Evolutionary conservation across 78 protist genomes (phyloP), one percentile per base, ranked within the genome.

Genomic region (Protostelium mycophagum): DNA sequence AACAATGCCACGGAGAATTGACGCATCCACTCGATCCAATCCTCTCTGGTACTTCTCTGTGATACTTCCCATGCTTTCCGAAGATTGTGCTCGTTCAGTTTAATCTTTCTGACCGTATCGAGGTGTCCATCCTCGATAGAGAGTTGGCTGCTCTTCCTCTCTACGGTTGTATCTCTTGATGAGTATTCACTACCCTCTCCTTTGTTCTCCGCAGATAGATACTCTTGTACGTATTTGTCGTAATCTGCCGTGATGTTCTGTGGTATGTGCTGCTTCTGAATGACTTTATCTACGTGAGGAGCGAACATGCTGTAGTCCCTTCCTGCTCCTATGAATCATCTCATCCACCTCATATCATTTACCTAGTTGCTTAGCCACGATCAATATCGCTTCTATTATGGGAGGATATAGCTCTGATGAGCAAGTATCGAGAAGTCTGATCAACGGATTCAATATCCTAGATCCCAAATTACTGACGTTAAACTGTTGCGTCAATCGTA

Each of bases 21-120:
- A 29, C 98, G 94, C 38, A 97, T 91, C 99, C 99, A 98, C 85
- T 96, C 98, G 36, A 85, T 25, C 99, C 99, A 98, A 83, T 98
- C 99, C 35, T 97, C 99, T 83, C 87, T 88, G 29, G 98, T 95
- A 0, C 94, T 35, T 35, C 95, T 89, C 83, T 97, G 94, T 38
- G 95, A 31, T 1, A 93, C 89, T 38, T 96, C 97, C 99, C 99
- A 97, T 28, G 98, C 96, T 89, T 85, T 51, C 88, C 89, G 86
- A 23, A 97, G 88, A 36, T 91, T 93, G 51, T 36, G 85, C 88
- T 93, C 97, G 89, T 97, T 93, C 36, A 95, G 95, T n/a, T 35
- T 87, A 0, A 95, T 85, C 85, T 93, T 92, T 86, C 88, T 92
- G 36, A 89, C 63, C n/a, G 86, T 85, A 16, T 85, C 86, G 29